phyloP scores from a whole-genome alignment of 352 stramenopile genomes.

The Phytophthora pseudosyringae region DNA sequence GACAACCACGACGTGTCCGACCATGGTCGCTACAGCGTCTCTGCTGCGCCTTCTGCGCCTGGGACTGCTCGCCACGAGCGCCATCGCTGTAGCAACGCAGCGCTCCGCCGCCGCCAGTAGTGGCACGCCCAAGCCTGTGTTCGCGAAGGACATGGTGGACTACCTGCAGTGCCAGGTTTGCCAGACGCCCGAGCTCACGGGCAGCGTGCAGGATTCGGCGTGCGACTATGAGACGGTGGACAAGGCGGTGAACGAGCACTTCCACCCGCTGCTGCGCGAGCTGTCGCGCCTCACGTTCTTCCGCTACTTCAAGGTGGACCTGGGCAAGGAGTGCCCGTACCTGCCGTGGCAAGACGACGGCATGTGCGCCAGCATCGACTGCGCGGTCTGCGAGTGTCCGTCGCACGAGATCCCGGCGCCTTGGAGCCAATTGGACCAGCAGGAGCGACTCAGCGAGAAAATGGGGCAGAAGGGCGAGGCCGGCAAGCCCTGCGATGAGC shows the following conservation, averaged over 20 bases:
- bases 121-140: conserved; percentile 21
- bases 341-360: conserved; percentile 88
- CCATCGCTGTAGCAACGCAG: conserved; percentile 6
- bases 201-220: conserved; percentile 83
- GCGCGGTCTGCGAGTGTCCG: conserved; percentile 89
- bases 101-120: conserved; percentile 9
- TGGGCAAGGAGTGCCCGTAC: conserved; percentile 89
- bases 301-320: conserved; percentile 94
- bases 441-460: conserved; percentile 27
- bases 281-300: conserved; percentile 90
- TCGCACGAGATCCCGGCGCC: conserved; percentile 83
- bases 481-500: conserved; percentile 68
- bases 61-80: conserved; percentile 3
- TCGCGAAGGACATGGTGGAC: conserved; percentile 77
- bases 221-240: conserved; percentile 89
- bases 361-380: conserved; percentile 91
- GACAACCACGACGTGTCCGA: neutral
- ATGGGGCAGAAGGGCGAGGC: conserved; percentile 3
- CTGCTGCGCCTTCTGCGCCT: conserved; percentile 15
- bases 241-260: conserved; percentile 81
- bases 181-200: conserved; percentile 78
- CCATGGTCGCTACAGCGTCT: conserved; percentile 15
- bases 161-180: conserved; percentile 85
- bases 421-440: conserved; percentile 78
- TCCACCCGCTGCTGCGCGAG: conserved; percentile 81